Evolutionary conservation across 768 basidiomycete species (phyloP), one percentile per base, ranked within the genome.

Genomic region (Mycena pura): DNA sequence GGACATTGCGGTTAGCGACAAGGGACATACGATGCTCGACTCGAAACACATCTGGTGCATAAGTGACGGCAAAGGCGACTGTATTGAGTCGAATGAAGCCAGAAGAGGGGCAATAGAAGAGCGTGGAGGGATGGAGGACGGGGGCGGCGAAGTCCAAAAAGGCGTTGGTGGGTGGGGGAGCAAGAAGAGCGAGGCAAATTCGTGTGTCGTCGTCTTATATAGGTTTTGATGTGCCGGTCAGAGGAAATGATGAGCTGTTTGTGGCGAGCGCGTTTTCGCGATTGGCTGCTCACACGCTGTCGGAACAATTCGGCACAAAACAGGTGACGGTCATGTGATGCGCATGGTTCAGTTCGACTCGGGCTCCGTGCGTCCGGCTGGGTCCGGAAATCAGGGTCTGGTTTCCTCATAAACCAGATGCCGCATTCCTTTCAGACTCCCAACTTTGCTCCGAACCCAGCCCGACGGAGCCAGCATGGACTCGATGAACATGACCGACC

Each of bases 401-500:
- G n/a, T n/a, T n/a, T n/a, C n/a, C n/a, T n/a, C n/a, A n/a, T n/a
- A n/a, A n/a, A n/a, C n/a, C 49, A 27, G 46, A 31, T 34, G 34
- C 32, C 2, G 21, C 14, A 49, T 6, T 22, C 22, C 41, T 43
- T 8, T 8, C 28, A 31, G 3, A 25, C 17, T 19, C n/a, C 27
- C 11, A 25, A 38, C 49, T 27, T 36, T 11, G n/a, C n/a, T n/a
- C 21, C 21, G 28, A 25, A 25, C 11, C 44, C 46, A 15, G 3
- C 11, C 5, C 13, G 9, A 19, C 25, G 4, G 7, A 6, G 10
- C 21, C 44, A 31, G 38, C 22, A 61, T 62, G 64, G 59, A 61
- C 46, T 47, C 39, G 2, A 66, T 62, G 60, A 59, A 62, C 44
- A 62, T 62, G 60, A 56, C 43, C 54, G 24, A 25, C 29, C 7